Conservation (phyloP, 2,329 filamentous ascomycete species). For the Fusarium liriodendri region DNA sequence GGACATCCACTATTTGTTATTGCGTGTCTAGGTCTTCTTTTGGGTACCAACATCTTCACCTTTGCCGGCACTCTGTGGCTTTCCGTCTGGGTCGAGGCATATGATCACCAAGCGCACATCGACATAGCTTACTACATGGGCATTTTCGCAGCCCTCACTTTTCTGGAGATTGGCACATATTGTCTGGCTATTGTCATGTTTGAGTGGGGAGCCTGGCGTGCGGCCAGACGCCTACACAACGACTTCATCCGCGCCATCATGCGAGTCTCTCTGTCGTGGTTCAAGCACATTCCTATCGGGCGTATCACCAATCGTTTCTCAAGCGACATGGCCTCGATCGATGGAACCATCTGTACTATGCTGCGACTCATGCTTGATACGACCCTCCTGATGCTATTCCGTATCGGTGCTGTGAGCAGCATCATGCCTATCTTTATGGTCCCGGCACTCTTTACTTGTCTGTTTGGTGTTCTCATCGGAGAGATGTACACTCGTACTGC, state of each 20-base stretch:
- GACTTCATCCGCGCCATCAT: slow-evolving; percentile 64
- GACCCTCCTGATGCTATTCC: slow-evolving; percentile 56
- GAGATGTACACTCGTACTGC: slow-evolving; percentile 64
- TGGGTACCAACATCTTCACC: slow-evolving; percentile 55
- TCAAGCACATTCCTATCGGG: slow-evolving; percentile 64
- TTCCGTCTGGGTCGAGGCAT: slow-evolving; percentile 65
- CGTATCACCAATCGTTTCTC: slow-evolving; percentile 67
- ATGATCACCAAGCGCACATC: slow-evolving; percentile 55
- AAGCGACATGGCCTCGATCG: slow-evolving; percentile 67
- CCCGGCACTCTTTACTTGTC: slow-evolving; percentile 58
- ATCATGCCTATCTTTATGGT: slow-evolving; percentile 65
- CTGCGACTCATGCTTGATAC: slow-evolving; percentile 57
- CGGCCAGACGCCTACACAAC: slow-evolving; percentile 63
- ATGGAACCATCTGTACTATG: slow-evolving; percentile 59
- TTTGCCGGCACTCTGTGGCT: slow-evolving; percentile 61
- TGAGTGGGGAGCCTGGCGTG: slow-evolving; percentile 67
- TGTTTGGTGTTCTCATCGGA: slow-evolving; percentile 58
- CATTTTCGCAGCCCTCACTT: slow-evolving; percentile 61
- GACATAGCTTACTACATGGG: slow-evolving; percentile 64
- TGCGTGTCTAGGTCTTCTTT: slow-evolving; percentile 51
- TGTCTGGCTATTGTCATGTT: slow-evolving; percentile 59
- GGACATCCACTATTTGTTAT: slow-evolving; percentile 58
- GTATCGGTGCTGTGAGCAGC: slow-evolving; percentile 59
- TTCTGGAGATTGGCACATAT: slow-evolving; percentile 56
- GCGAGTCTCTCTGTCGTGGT: slow-evolving; percentile 67